Evolutionary conservation across 768 basidiomycete genomes (phyloP), one percentile per base, ranked within the genome.

Genomic region (Auricularia auricula-judae): DNA sequence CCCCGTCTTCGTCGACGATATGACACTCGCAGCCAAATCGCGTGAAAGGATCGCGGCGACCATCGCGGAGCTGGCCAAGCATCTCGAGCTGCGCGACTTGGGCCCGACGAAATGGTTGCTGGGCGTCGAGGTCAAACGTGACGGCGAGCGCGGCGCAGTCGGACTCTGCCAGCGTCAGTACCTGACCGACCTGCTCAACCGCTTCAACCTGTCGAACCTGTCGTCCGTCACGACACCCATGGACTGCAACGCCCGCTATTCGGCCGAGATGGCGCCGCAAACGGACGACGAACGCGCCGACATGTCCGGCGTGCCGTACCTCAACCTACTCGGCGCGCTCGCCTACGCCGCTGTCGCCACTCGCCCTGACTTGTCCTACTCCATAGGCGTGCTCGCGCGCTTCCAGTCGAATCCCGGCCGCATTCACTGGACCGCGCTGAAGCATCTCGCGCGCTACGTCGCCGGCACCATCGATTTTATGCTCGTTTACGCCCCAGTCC

Each of bases 1-100:
- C 0, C 66, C 72, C 1, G 66, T 76, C 0, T 75, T 70, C 70
- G 74, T 74, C 0, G 73, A 76, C 64, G 72, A 75, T 61, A 60
- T 74, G 10, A 42, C 71, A 2, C 51, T 75, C 21, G 66, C 71
- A 35, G 59, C 58, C 2, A 68, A 66, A 3, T 39, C 33, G 2
- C 18, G 36, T 16, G n/a, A 33, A 16, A n/a, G 56, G 21, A 51
- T 18, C 16, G 47, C 12, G n/a, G 12, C 21, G 21, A 12, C 33
- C 12, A 35, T 59, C 23, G 23, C 29, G 29, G 56, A 59, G 34
- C 56, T 59, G 5, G 23, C 12, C 21, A 59, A 59, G 56, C 56
- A 59, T 23, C 12, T 59, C 21, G 16, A 59, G 12, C 56, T 59
- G 43, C 61, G 35, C 23, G 63, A 64, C 34, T 42, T 66, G 12